These are phyloP conservation scores for Eremochloa ophiuroides DNA, from an alignment of 176 grass and related monocot species.

Conservation along the genomic window DNA sequence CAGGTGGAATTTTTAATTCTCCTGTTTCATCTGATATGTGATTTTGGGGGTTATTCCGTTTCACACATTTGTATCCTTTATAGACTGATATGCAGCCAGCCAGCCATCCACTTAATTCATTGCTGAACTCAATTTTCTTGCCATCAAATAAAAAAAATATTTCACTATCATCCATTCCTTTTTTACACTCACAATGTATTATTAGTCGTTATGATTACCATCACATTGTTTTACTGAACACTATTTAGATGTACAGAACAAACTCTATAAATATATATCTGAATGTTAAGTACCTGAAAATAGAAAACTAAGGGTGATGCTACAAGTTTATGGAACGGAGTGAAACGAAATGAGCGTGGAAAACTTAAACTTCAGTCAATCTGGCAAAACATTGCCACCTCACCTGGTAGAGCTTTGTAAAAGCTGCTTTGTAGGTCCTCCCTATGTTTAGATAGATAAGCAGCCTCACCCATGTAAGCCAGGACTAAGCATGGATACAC, in stretches of 20 bases:
- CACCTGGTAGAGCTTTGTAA: slow-evolving; percentile 91
- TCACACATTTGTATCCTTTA: neutral
- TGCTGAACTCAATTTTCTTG: neutral
- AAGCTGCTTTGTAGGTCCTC: slow-evolving; percentile 88
- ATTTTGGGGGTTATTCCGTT: neutral
- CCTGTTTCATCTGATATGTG: neutral
- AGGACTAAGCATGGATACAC: slow-evolving; percentile 90
- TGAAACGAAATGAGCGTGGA: neutral
- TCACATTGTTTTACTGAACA: neutral
- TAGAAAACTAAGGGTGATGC: neutral
- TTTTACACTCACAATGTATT: neutral
- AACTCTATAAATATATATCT: neutral
- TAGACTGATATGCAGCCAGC: neutral
- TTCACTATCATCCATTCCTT: neutral
- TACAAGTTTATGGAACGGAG: neutral
- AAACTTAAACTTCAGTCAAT: neutral
- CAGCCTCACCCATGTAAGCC: slow-evolving; percentile 96
- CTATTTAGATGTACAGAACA: neutral
- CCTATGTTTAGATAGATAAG: slow-evolving; percentile 78
- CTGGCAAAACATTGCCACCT: neutral
- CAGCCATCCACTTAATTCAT: neutral
- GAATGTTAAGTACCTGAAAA: neutral
- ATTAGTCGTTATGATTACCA: neutral
- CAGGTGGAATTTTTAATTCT: neutral
- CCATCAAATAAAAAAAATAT: neutral